Conservation (phyloP, 2,329 filamentous ascomycete genomes). For the Arthrobotrys musiformis region DNA sequence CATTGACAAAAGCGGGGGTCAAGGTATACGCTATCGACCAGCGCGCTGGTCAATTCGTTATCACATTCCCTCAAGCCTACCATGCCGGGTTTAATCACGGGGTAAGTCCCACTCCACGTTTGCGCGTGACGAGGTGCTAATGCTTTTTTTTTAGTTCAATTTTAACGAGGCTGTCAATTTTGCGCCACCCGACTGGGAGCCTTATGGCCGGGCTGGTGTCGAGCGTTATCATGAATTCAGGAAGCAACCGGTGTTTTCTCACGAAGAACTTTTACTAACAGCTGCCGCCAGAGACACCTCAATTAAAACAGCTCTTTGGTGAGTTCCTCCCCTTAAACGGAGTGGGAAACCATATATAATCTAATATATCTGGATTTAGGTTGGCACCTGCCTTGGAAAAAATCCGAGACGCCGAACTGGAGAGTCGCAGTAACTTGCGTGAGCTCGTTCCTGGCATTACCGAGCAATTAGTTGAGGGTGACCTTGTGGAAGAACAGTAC, state of each 20-base stretch:
- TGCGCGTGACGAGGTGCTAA: conserved; percentile 1
- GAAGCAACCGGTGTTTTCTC: conserved; percentile 94
- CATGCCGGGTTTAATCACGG: conserved; percentile 98
- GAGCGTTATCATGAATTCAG: conserved; percentile 86
- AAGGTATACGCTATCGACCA: conserved; percentile 96
- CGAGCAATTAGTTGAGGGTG: conserved; percentile 68
- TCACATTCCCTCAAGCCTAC: conserved; percentile 96
- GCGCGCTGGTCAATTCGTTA: conserved; percentile 91
- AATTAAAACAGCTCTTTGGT: conserved; percentile 90
- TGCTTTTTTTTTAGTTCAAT: conserved; percentile 73
- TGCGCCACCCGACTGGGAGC: conserved; percentile 93
- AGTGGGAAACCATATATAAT: neutral
- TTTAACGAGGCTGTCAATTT: conserved; percentile 99
- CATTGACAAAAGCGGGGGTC: conserved; percentile 90
- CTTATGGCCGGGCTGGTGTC: conserved; percentile 85
- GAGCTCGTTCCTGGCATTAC: conserved; percentile 57
- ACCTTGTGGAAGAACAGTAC: conserved; percentile 89
- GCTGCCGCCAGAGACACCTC: conserved; percentile 82
- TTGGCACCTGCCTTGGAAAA: conserved; percentile 85
- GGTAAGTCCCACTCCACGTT: conserved; percentile 23
- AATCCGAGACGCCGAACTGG: conserved; percentile 78
- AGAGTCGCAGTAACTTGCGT: conserved; percentile 75
- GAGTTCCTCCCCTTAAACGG: neutral
- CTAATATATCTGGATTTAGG: conserved; percentile 61
- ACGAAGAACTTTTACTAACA: conserved; percentile 92